Conservation (phyloP, 2,329 filamentous ascomycete species). For the Pseudocercospora cruenta region DNA sequence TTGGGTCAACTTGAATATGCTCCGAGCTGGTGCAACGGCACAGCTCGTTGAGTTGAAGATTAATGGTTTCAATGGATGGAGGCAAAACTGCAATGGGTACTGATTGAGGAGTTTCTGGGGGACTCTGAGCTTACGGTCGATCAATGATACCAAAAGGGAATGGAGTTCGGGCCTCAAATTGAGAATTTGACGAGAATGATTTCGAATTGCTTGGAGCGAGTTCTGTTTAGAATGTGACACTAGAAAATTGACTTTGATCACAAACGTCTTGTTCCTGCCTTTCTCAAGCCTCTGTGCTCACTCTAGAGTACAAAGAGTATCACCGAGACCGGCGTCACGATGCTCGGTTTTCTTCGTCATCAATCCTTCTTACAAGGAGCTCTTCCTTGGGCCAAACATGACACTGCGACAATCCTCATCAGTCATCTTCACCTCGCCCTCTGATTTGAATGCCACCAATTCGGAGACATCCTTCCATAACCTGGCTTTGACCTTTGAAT, state of each 20-base stretch:
- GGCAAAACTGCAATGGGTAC: neutral
- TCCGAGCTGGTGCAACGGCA: neutral
- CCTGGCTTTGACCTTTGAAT: neutral
- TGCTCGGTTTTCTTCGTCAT: neutral
- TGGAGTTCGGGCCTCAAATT: neutral
- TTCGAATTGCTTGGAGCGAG: too few species aligned
- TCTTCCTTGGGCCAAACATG: neutral
- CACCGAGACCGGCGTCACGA: too few species aligned
- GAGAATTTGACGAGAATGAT: too few species aligned
- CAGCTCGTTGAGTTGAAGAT: neutral
- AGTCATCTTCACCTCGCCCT: neutral
- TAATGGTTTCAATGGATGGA: neutral
- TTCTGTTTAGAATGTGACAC: too few species aligned
- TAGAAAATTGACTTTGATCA: neutral
- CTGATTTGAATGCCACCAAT: neutral
- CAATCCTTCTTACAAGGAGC: neutral
- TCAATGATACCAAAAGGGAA: neutral
- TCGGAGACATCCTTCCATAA: neutral
- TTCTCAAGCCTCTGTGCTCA: too few species aligned
- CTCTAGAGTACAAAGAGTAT: neutral
- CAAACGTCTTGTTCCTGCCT: neutral
- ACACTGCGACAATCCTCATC: neutral
- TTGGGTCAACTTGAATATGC: neutral
- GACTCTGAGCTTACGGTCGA: neutral
- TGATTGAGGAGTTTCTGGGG: neutral